Evolutionary conservation across 768 basidiomycete genomes (phyloP).

Genomic region (Myochromella boudieri): DNA sequence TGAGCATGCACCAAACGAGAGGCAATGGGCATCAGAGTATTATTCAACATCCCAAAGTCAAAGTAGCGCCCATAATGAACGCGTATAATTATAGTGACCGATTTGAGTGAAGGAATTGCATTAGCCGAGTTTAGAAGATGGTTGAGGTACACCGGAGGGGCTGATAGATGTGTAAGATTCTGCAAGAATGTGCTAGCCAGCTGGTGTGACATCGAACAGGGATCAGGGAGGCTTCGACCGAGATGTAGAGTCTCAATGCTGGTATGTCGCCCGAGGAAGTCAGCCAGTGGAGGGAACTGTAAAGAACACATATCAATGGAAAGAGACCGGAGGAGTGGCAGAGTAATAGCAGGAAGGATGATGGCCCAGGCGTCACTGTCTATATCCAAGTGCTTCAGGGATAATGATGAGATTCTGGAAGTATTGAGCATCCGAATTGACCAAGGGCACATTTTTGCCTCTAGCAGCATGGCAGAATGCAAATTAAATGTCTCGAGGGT

Average conservation of each 20-base stretch:
- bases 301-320: conserved; percentile 18
- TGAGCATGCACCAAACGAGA: not conserved
- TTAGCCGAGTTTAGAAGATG: conserved; percentile 1
- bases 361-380: conserved; percentile 16
- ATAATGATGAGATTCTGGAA: conserved; percentile 21
- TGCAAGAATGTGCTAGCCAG: not conserved
- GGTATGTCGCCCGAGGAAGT: conserved; percentile 12
- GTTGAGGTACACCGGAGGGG: conserved; percentile 3
- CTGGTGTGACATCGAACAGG: not conserved
- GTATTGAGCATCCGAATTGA: conserved; percentile 21
- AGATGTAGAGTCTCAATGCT: conserved; percentile 10
- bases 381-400: conserved; percentile 21
- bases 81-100: conserved; percentile 6
- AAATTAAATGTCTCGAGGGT: conserved; percentile 20
- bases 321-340: conserved; percentile 23
- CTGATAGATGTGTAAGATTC: conserved; percentile 10
- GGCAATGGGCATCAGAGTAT: conserved; percentile 1
- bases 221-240: conserved; percentile 4
- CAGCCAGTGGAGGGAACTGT: not conserved
- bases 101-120: conserved; percentile 3
- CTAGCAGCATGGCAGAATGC: conserved; percentile 23
- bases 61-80: conserved; percentile 2
- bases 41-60: conserved; percentile 5
- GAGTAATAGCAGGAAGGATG: conserved; percentile 20
- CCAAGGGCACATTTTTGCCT: conserved; percentile 20